Base-by-base conservation (phyloP, 129 eudicot genomes). In the Scalesia atractyloides region DNA sequence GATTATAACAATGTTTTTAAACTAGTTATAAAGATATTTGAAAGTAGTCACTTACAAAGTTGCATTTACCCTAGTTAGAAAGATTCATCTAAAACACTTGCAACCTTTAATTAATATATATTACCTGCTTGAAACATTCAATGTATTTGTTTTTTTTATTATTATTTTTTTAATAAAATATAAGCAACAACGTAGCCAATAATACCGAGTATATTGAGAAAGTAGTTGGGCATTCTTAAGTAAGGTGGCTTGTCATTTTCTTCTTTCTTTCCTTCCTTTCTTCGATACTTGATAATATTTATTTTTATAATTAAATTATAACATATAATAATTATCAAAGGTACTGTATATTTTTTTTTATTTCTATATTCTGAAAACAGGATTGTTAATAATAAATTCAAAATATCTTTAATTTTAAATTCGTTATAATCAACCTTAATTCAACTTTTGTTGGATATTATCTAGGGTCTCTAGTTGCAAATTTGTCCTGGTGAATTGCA, bases 81-180 rank as follows among this genome's bases (percentile, higher is more conserved):
- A 1, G 44, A 1, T 37, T 8, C 7, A 5, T 37, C 44, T 37
- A 37, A 37, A 33, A 33, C 37, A n/a, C 37, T 33, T 33, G 4
- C 37, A 33, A 33, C 37, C 37, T 33, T 33, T 33, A 33, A 33
- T 37, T 37, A 37, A 7, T 41, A 7, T 9, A 41, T 41, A 41
- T 14, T 19, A 56, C 63, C 68, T 5, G 24, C 13, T 5, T 16
- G 58, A 72, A 46, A 15, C 5, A 26, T 72, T 72, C 57, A 58
- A 22, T 72, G 76, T 72, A 72, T 72, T 41, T 20, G 76, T 72
- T 70, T 13, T 17, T 17, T 17, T 16, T n/a, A n/a, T n/a, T n/a
- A n/a, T n/a, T n/a, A n/a, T n/a, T 11, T 37, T 10, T 8, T 58
- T 12, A 22, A 58, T 20, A 71, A 41, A 56, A 24, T 19, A 41